Evolutionary conservation across 2,329 filamentous ascomycete species (phyloP), one percentile per base, ranked within the genome.

Genomic region (Sporothrix inflata): DNA sequence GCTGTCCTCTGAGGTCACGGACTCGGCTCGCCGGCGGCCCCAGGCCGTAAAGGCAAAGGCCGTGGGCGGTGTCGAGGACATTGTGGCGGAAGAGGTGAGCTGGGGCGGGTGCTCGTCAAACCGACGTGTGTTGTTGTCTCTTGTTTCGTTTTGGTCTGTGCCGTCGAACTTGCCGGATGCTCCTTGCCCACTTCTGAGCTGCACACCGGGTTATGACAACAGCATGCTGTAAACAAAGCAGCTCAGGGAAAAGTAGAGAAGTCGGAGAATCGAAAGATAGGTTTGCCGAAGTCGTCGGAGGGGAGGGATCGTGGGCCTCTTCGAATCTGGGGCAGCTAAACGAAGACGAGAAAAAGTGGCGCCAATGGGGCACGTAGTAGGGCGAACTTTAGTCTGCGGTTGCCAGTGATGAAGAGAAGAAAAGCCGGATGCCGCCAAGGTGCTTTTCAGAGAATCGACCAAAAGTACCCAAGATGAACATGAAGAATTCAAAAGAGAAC

Each of bases 1-100:
- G 60, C 70, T 72, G 68, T 77, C 76, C 49, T 78, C 78, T 19
- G 80, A 79, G 69, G 72, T 72, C n/a, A 76, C 27, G 11, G 81
- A 82, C 21, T 77, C 74, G 40, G 81, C 82, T 80, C 78, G 82
- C 76, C 82, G 82, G 76, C 84, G 81, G 84, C 85, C 45, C 73
- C 69, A 87, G 11, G 85, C 80, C 47, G 84, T 82, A 79, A 87
- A 86, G 75, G 82, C 81, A 72, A 83, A 80, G 67, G 80, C 78
- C 4, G 85, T 16, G 2, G 71, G 71, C 1, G 71, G 71, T 40
- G 60, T 82, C 74, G 81, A 83, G 66, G 85, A 85, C 85, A 87
- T 87, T 76, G 76, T 60, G 19, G 19, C 19, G 47, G 47, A n/a
- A 16, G 40, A 5, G 40, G 40, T 9, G 9, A 42, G 12, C 40